A percentile compares a stretch with the other conserved stretches of the same genome.
These are phyloP conservation scores for Melanomma pulvis-pyrius DNA, from an alignment of 495 filamentous ascomycete genomes.

Conservation along the genomic window DNA sequence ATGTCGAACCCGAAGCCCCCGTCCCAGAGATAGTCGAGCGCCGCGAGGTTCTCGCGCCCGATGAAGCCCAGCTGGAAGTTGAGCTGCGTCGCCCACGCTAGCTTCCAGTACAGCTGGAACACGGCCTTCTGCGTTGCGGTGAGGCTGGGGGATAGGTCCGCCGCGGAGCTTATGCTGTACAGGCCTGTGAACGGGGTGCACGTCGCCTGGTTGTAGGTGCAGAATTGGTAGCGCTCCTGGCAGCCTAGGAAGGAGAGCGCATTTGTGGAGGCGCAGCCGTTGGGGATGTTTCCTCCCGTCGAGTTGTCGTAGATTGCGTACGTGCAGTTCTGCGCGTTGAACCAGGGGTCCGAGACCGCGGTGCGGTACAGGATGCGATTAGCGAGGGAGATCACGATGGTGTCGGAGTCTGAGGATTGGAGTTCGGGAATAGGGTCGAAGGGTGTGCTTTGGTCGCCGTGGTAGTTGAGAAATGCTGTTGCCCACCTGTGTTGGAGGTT, in stretches of 20 bases:
- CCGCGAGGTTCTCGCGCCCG: slow-evolving; percentile 13
- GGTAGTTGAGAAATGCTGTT: slow-evolving; percentile 1
- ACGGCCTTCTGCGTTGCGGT: slow-evolving; percentile 12
- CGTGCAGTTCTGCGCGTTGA: slow-evolving; percentile 6
- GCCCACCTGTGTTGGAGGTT: neutral
- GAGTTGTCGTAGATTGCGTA: neutral
- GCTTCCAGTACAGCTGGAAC: slow-evolving; percentile 20
- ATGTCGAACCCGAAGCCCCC: neutral
- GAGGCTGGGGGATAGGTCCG: neutral
- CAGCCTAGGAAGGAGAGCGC: slow-evolving; percentile 19
- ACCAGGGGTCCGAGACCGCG: slow-evolving; percentile 8
- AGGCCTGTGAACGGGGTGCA: slow-evolving; percentile 20
- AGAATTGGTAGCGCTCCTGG: slow-evolving; percentile 28
- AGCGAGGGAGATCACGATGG: slow-evolving; percentile 1
- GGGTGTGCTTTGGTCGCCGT: neutral
- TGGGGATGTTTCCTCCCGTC: neutral
- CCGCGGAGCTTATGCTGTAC: neutral
- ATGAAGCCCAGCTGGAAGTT: slow-evolving; percentile 13
- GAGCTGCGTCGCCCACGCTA: slow-evolving; percentile 2
- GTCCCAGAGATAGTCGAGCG: slow-evolving; percentile 29
- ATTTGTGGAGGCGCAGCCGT: neutral
- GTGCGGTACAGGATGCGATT: slow-evolving; percentile 9
- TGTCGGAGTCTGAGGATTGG: neutral
- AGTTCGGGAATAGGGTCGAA: slow-evolving; percentile 27
- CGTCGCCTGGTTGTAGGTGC: neutral